phyloP scores from a whole-genome alignment of 768 basidiomycete genomes.

The Naematelia aurantialba region DNA sequence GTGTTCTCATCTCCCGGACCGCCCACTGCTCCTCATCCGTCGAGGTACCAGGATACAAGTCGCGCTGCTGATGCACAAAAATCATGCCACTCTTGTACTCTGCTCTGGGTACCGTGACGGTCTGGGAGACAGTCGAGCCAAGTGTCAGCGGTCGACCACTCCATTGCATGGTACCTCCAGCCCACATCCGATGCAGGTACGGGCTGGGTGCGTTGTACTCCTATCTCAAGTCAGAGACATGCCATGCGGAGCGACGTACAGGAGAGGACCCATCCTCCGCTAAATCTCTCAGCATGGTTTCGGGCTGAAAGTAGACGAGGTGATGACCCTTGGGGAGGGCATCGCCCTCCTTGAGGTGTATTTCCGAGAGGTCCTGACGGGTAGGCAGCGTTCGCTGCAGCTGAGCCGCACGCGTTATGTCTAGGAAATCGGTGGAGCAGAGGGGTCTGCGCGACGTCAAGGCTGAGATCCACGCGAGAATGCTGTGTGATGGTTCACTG shows the following conservation, averaged over 20 bases:
- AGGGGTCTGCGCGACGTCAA: not conserved
- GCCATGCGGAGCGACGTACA: constrained; percentile 17
- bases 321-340: constrained; percentile 25
- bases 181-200: constrained; percentile 44
- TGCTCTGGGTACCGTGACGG: constrained; percentile 23
- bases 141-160: constrained; percentile 4
- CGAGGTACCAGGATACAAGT: constrained; percentile 8
- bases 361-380: constrained; percentile 6
- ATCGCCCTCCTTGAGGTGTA: constrained; percentile 7
- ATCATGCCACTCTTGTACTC: constrained; percentile 40
- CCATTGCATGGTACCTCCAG: constrained; percentile 32
- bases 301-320: constrained; percentile 33
- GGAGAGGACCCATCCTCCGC: constrained; percentile 39
- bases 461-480: not conserved
- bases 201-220: constrained; percentile 42
- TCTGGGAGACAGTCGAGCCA: constrained; percentile 14
- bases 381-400: constrained; percentile 30
- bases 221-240: constrained; percentile 12
- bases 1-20: constrained; percentile 38
- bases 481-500: not conserved
- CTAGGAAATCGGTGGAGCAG: constrained; percentile 19
- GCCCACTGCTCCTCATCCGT: constrained; percentile 13
- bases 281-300: constrained; percentile 26
- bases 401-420: constrained; percentile 22
- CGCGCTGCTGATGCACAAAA: constrained; percentile 39